Conservation (phyloP, 768 basidiomycete species). For the Rhodotorula graminis region DNA sequence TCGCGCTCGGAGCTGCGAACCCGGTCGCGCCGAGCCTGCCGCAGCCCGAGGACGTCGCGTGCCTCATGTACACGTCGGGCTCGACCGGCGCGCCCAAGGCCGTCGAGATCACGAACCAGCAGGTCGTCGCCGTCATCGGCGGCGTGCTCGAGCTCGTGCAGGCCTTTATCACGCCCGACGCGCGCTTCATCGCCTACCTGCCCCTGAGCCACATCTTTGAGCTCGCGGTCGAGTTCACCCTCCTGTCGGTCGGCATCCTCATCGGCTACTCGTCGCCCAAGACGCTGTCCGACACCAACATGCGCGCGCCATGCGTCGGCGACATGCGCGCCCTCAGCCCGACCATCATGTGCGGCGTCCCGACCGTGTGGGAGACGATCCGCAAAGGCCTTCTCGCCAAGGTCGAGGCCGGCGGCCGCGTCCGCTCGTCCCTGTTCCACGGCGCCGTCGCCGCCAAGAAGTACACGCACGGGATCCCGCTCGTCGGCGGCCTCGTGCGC, state of each 20-base stretch:
- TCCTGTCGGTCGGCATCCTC: conserved; percentile 45
- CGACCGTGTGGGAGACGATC: conserved; percentile 89
- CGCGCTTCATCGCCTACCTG: conserved; percentile 69
- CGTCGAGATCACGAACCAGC: conserved; percentile 77
- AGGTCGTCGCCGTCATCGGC: conserved; percentile 65
- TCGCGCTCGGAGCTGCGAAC: conserved; percentile 58
- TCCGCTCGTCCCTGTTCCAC: conserved; percentile 74
- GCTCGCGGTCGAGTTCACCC: conserved; percentile 82
- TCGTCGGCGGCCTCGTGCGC: conserved; percentile 54
- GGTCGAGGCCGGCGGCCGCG: conserved; percentile 61
- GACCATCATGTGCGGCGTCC: conserved; percentile 87
- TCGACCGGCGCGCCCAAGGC: conserved; percentile 53
- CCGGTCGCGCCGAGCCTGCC: conserved; percentile 56
- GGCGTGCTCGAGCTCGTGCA: conserved; percentile 14
- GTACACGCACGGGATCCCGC: conserved; percentile 56
- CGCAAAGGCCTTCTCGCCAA: conserved; percentile 86
- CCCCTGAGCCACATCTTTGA: conserved; percentile 71
- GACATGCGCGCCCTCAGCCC: conserved; percentile 80
- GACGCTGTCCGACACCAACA: conserved; percentile 80
- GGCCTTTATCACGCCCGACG: conserved; percentile 45
- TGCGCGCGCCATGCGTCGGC: conserved; percentile 57
- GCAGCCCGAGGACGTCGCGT: conserved; percentile 55
- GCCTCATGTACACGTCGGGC: conserved; percentile 71
- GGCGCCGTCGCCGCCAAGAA: conserved; percentile 72
- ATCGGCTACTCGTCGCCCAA: conserved; percentile 87